Evolutionary conservation across 192 early-diverging fungal species (phyloP), one percentile per base, ranked within the genome.

Genomic region (Rhizophagus prolifer): DNA sequence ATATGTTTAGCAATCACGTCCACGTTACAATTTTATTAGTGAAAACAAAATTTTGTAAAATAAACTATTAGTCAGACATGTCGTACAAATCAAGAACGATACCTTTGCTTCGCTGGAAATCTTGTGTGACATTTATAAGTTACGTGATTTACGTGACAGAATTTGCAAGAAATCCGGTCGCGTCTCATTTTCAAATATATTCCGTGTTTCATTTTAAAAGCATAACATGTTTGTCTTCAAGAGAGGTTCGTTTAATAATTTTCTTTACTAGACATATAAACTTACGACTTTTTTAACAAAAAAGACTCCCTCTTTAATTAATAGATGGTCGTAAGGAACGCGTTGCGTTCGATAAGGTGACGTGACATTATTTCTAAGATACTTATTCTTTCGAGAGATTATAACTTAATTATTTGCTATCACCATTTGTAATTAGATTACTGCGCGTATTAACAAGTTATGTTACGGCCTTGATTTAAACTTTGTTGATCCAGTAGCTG

Each of bases 321-420:
- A n/a, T 58, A 92, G 93, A 94, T 84, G 95, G 96, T 65, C 87
- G 93, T 79, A 90, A 90, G 78, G 97, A 98, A 81, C 88, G 90
- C 79, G 97, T 98, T 60, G 94, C 95, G 80, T 98, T 98, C 79
- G 96, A 98, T 89, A 98, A 98, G 83, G 92, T 93, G 79, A 34
- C 84, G 36, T 58, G 23, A 61, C 30, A 34, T 70, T 44, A 31
- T 13, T 36, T 46, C 5, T 59, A 23, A 19, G 50, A 21, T 0
- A 46, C 9, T 44, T 34, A 72, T 36, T 70, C 41, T 60, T 30
- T 26, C 65, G 4, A 34, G 21, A 19, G 5, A 4, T 16, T 47
- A 4, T 5, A 28, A 36, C 31, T 25, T 44, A 44, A 65, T 31
- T 31, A 62, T 8, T 13, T 16, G 1, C 19, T 26, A 28, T 19